These are phyloP conservation scores for Saccharomycopsis synnaedendra DNA, from an alignment of 805 yeast species.

Conservation along the genomic window DNA sequence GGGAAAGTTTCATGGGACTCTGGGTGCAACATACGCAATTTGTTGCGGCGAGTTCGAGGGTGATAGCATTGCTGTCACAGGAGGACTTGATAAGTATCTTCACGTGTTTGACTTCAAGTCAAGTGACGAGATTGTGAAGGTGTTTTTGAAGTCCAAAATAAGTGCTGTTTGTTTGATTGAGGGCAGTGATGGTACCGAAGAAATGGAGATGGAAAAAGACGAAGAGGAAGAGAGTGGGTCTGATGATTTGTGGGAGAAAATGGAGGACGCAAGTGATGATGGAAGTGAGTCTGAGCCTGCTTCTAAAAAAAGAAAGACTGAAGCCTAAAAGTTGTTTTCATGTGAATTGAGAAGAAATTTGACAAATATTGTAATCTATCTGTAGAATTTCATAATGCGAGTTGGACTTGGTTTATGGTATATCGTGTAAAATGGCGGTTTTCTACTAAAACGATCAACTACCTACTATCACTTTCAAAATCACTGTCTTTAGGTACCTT, in stretches of 20 bases:
- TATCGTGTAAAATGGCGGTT: too few relatives aligned
- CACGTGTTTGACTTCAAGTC: slow-evolving; percentile 58
- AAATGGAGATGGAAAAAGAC: not conserved
- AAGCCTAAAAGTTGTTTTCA: too few relatives aligned
- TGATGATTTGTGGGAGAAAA: slow-evolving; percentile 15
- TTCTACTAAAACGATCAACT: too few relatives aligned
- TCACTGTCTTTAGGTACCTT: too few relatives aligned
- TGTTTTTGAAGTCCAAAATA: slow-evolving; percentile 66
- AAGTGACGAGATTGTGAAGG: slow-evolving; percentile 52
- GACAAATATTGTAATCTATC: too few relatives aligned
- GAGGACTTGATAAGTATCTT: slow-evolving; percentile 81
- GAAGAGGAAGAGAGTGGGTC: slow-evolving; percentile 3
- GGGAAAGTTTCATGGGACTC: slow-evolving; percentile 70
- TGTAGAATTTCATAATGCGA: too few relatives aligned
- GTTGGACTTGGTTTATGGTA: too few relatives aligned
- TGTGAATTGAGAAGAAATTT: too few relatives aligned
- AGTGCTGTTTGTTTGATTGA: slow-evolving; percentile 26
- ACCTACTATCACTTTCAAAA: too few relatives aligned
- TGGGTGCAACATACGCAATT: slow-evolving; percentile 52
- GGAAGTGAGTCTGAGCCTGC: not conserved
- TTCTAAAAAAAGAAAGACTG: too few relatives aligned
- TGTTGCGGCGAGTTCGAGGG: not conserved
- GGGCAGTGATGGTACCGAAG: not conserved
- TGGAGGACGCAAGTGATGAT: slow-evolving; percentile 5
- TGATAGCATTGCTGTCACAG: slow-evolving; percentile 35